Conservation (phyloP, 306 rosid genomes). For the Parietaria judaica region DNA sequence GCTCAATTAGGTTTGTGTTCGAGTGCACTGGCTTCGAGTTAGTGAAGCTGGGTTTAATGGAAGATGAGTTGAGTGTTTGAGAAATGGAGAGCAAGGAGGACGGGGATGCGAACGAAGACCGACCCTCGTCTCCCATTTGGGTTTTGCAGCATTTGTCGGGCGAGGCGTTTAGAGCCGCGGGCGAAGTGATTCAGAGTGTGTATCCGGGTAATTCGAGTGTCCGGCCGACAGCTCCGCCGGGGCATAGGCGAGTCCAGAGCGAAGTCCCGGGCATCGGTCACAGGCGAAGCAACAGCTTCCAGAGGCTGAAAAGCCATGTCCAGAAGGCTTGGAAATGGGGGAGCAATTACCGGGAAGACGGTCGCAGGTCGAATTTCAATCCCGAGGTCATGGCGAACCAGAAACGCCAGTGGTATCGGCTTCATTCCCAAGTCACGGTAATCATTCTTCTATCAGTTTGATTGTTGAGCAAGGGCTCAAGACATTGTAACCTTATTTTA, state of each 20-base stretch:
- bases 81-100: conserved; percentile 60
- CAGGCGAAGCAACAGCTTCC: conserved; percentile 47
- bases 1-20: conserved; percentile 9
- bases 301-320: conserved; percentile 55
- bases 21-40: conserved; percentile 6
- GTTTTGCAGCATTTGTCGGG: conserved; percentile 59
- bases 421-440: conserved; percentile 77
- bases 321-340: conserved; percentile 75
- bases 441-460: conserved; percentile 4
- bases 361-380: conserved; percentile 32
- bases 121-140: conserved; percentile 35
- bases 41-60: conserved; percentile 1
- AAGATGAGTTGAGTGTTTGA: conserved; percentile 37
- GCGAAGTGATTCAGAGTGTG: conserved; percentile 49
- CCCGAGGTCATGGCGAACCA: conserved; percentile 90
- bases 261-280: conserved; percentile 33
- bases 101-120: conserved; percentile 34
- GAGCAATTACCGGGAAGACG: conserved; percentile 30
- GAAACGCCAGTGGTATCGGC: conserved; percentile 96
- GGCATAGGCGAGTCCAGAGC: conserved; percentile 59
- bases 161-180: conserved; percentile 56
- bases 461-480: background rate
- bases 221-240: conserved; percentile 25
- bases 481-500: too few relatives aligned
- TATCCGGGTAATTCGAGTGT: conserved; percentile 26